phyloP scores from a whole-genome alignment of 371 early-diverging fungal species.

The Apophysomyces sp. region DNA sequence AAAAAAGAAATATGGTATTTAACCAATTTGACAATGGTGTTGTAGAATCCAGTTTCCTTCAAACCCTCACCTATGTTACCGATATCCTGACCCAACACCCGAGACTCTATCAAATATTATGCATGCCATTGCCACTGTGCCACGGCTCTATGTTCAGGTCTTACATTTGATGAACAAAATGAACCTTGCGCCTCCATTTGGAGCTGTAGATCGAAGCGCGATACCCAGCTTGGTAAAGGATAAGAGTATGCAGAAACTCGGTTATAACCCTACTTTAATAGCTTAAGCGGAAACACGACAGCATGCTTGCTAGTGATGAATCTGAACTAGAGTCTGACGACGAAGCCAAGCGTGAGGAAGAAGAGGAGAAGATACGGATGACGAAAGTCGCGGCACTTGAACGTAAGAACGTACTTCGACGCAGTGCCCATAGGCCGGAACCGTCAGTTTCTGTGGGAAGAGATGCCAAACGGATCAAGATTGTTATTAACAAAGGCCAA shows the following conservation, averaged over 20 bases:
- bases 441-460: neutral
- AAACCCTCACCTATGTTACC: constrained; percentile 48
- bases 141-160: constrained; percentile 63
- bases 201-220: constrained; percentile 25
- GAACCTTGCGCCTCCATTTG: constrained; percentile 69
- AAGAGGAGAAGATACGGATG: constrained; percentile 18
- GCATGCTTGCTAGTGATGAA: constrained; percentile 53
- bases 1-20: neutral
- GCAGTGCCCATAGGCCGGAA: neutral
- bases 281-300: constrained; percentile 37
- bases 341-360: constrained; percentile 25
- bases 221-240: constrained; percentile 28
- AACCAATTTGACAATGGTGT: neutral
- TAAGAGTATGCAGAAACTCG: neutral
- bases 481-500: constrained; percentile 3
- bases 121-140: constrained; percentile 52
- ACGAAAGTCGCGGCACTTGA: constrained; percentile 14
- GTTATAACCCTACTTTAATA: neutral
- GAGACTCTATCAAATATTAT: constrained; percentile 50
- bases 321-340: constrained; percentile 55
- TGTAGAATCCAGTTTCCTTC: constrained; percentile 45
- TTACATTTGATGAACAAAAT: constrained; percentile 75
- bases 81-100: constrained; percentile 57
- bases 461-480: constrained; percentile 1
- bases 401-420: neutral